A percentile compares a stretch with the other conserved stretches of the same genome.
Evolutionary conservation across 345 rosid species (phyloP).

Genomic region (Melastoma malabathricum): DNA sequence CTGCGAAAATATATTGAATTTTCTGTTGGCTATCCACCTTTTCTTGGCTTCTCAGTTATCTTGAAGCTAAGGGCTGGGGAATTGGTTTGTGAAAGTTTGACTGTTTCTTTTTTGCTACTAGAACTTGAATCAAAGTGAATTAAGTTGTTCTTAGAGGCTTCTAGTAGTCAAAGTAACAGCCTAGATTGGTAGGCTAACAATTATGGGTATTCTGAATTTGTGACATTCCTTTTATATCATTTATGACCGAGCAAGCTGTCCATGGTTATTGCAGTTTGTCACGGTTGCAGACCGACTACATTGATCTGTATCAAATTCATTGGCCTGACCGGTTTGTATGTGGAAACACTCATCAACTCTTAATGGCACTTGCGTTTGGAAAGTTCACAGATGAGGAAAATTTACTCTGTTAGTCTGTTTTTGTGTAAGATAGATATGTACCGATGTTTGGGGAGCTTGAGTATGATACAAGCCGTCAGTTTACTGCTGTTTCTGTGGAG

Average conservation of each 20-base stretch:
- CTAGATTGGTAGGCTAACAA: background rate
- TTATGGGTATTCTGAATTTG: background rate
- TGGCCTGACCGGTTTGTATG: constrained; percentile 75
- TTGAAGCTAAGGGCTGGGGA: too few relatives aligned
- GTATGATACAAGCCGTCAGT: constrained; percentile 32
- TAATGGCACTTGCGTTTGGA: background rate
- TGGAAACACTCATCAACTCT: constrained; percentile 10
- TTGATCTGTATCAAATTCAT: constrained; percentile 55
- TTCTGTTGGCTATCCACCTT: too few relatives aligned
- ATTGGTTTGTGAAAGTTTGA: too few relatives aligned
- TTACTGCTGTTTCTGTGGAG: constrained; percentile 27
- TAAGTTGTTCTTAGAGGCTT: too few relatives aligned
- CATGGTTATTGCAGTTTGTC: constrained; percentile 24
- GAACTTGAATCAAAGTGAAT: too few relatives aligned
- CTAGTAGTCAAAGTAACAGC: too few relatives aligned
- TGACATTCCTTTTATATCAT: background rate
- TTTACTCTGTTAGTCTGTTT: background rate
- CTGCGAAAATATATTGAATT: too few relatives aligned
- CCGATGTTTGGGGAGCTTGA: constrained; percentile 55
- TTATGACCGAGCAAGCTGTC: constrained; percentile 4
- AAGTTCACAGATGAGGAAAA: background rate
- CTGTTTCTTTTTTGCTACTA: too few relatives aligned
- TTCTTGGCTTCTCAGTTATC: too few relatives aligned
- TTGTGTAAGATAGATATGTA: constrained; percentile 24
- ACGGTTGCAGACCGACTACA: constrained; percentile 35